These are phyloP conservation scores for Thecamonas trahens DNA, from an alignment of 78 protist species.

Conservation along the genomic window DNA sequence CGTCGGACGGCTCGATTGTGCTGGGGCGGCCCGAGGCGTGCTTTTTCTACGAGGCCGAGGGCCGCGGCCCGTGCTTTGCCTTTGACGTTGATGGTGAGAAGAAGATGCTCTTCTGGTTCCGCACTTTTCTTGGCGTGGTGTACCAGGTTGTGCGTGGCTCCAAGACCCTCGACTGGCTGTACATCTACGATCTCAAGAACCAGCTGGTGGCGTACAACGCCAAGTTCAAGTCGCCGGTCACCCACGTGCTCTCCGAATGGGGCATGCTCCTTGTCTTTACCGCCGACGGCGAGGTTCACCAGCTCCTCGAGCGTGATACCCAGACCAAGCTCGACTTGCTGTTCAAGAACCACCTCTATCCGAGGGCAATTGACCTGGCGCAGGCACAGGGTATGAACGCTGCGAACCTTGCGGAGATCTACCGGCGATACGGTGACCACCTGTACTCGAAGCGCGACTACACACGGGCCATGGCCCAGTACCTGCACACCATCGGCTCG, in stretches of 20 bases:
- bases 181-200: conserved; percentile 72
- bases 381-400: background rate
- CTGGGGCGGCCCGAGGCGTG: too few species aligned
- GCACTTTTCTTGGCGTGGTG: conserved; percentile 59
- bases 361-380: conserved; percentile 78
- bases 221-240: conserved; percentile 32
- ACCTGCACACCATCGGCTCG: conserved; percentile 80
- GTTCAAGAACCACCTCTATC: conserved; percentile 73
- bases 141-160: background rate
- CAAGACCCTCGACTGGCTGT: background rate
- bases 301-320: conserved; percentile 80
- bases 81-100: conserved; percentile 33
- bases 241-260: conserved; percentile 71
- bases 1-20: too few species aligned
- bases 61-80: conserved; percentile 26
- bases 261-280: conserved; percentile 65
- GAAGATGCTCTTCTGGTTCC: conserved; percentile 44
- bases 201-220: conserved; percentile 59
- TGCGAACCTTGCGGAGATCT: conserved; percentile 56
- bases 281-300: conserved; percentile 30
- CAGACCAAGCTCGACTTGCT: conserved; percentile 88
- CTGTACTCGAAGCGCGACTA: conserved; percentile 75
- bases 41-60: conserved; percentile 9
- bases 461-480: conserved; percentile 86
- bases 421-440: conserved; percentile 84